Percentiles rank a stretch among this genome's conserved stretches.
Conservation (phyloP, 441 rosid species). For the Mallotus repandus region DNA sequence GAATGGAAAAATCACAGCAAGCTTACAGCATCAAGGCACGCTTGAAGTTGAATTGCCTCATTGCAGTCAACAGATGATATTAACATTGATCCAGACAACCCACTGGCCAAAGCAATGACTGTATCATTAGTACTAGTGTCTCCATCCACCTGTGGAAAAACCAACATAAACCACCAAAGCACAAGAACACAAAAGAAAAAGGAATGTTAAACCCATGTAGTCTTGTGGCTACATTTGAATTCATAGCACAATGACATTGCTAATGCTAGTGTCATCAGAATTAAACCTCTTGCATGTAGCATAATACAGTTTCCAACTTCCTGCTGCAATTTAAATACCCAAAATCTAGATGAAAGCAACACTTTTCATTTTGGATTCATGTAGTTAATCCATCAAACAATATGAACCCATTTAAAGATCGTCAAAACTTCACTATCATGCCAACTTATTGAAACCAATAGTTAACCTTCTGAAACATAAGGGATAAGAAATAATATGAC, state of each 20-base stretch:
- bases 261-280: neutral
- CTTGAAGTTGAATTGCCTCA: constrained; percentile 83
- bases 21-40: constrained; percentile 88
- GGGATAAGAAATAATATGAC: constrained; percentile 22
- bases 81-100: constrained; percentile 69
- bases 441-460: constrained; percentile 10
- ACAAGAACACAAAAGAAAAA: constrained; percentile 1
- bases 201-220: neutral
- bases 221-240: neutral
- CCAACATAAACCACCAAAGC: constrained; percentile 18
- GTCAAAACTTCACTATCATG: neutral
- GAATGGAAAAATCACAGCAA: constrained; percentile 12
- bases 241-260: neutral
- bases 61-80: constrained; percentile 61
- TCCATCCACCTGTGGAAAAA: constrained; percentile 77
- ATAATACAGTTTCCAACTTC: neutral
- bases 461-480: constrained; percentile 3
- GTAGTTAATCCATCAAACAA: neutral
- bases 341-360: neutral
- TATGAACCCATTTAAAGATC: neutral
- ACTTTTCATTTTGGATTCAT: neutral
- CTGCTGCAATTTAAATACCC: neutral
- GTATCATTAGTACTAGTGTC: constrained; percentile 96
- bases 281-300: neutral
- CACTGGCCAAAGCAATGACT: constrained; percentile 91